Base-by-base conservation (phyloP, 129 eudicot species). In the Arctium lappa region DNA sequence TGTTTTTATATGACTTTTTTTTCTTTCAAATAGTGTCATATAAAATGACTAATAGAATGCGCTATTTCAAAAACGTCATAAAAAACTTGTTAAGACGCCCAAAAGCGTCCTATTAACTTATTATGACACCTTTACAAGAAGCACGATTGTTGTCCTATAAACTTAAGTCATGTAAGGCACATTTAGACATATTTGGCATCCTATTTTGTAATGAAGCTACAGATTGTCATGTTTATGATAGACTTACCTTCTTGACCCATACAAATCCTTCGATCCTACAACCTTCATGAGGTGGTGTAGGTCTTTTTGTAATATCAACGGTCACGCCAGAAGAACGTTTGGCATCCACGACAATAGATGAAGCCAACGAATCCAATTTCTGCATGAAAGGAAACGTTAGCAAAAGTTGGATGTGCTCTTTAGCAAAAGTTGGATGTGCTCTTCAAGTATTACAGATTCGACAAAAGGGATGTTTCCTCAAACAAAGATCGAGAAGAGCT, bases 181-280 rank as follows among this genome's bases (percentile, higher is more conserved):
- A 56, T 56, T 60, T 46, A 46, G 56, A 46, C 56, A 46, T 46
- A 46, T 46, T 46, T 46, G 56, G 56, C 56, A 2, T 46, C 56
- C 56, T 46, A 46, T 46, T 46, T 46, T 46, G 16, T 11, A 10
- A 46, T 10, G 13, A 46, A 46, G 56, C 56, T 46, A 46, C 56
- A 46, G 1, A 56, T 50, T 13, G 40, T 40, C 73, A 40, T 8
- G 15, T 44, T 13, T 32, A 46, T 32, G 12, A 9, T 39, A 3
- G 40, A 37, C 22, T 73, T 86, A 90, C 97, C 93, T 90, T 92
- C 70, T 92, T 92, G 76, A 91, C 97, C 44, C 94, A 90, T 74
- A 94, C 96, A 85, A 88, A 90, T 78, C 98, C 98, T 89, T 94
- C 98, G 32, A 94, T 77, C 80, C 97, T 94, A 74, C 98, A 94